Evolutionary conservation across 2,329 filamentous ascomycete species (phyloP), one percentile per base, ranked within the genome.

Genomic region (Elsinoe necatrix): DNA sequence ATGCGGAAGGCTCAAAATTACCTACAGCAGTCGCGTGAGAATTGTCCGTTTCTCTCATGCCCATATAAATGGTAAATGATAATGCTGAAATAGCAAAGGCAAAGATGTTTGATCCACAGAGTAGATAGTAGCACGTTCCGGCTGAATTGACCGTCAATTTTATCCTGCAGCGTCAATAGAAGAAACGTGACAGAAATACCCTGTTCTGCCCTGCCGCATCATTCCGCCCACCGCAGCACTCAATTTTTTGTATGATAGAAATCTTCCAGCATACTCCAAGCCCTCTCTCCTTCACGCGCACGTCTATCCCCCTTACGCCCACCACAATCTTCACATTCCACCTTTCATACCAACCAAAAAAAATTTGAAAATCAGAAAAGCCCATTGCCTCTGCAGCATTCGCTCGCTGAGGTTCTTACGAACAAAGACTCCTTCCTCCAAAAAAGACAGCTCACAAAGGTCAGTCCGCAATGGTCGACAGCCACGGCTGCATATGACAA

Each of bases 331-430:
- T 55, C 37, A 55, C 35, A 21, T 43, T 18, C 27, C 31, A 25
- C 18, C 34, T 45, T 48, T 27, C 35, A 34, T 41, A 55, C 50
- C 55, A 48, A 47, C 63, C 66, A 72, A 72, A 72, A 72, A n/a
- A 70, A 72, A 66, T 58, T 64, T 65, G 64, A 69, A 67, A 69
- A 65, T 58, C 60, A 63, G 54, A 66, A 72, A 69, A 68, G 60
- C 59, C 65, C 61, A 62, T 68, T 42, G 39, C 41, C 54, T 56
- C 42, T 56, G 54, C 54, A 56, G 35, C 54, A 47, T 47, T 60
- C 62, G 60, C 65, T 65, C 61, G 56, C 59, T 58, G 47, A 54
- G 55, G 55, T 54, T n/a, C 23, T 54, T 45, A 12, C 25, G 34
- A 16, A 52, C 58, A 58, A 64, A 64, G 61, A 60, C 63, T 61